Base-by-base conservation (phyloP, 495 filamentous ascomycete genomes). In the Xylaria acuta region DNA sequence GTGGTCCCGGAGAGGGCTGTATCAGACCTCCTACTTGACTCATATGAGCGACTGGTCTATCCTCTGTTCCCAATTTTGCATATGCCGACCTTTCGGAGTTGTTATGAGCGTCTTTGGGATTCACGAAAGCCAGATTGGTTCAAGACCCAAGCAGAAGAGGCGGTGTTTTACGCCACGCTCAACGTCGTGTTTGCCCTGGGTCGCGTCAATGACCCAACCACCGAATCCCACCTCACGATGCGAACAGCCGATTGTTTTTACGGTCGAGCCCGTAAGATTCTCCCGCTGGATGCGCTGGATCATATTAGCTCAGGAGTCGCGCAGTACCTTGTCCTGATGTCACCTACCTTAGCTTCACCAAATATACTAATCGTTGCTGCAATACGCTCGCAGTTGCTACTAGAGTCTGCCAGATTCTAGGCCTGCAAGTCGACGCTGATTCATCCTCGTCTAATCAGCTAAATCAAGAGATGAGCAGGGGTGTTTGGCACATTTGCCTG, bases 1-100 rank as follows among this genome's bases (percentile, higher is more conserved):
- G 53, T 56, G 4, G 27, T 56, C 53, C 53, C 53, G 14, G 53
- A 56, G 27, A 56, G 53, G 27, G 53, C 53, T 18, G 6, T 56
- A 56, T 30, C 53, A 56, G 53, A 56, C 53, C 4, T 32, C 5
- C 27, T 56, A 30, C 12, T 56, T 16, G 53, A 56, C 12, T 56
- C 53, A 18, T 56, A 56, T 56, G 53, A 56, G 14, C 53, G 25
- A 56, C 53, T 56, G 2, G 53, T 56, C 53, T 56, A 56, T 56
- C 53, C 53, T 56, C 53, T 56, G 5, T 56, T 56, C 53, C 53
- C 53, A 56, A 56, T 56, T 7, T 32, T 56, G 53, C 53, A 56
- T 16, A 56, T 56, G 53, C 53, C 53, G 18, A 56, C 27, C 12
- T 56, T 56, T 32, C 53, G 53, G 14, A 16, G 27, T 18, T 30